These are phyloP conservation scores for Scopulariopsis brevicaulis DNA, from an alignment of 2,329 filamentous ascomycete species.

Conservation along the genomic window DNA sequence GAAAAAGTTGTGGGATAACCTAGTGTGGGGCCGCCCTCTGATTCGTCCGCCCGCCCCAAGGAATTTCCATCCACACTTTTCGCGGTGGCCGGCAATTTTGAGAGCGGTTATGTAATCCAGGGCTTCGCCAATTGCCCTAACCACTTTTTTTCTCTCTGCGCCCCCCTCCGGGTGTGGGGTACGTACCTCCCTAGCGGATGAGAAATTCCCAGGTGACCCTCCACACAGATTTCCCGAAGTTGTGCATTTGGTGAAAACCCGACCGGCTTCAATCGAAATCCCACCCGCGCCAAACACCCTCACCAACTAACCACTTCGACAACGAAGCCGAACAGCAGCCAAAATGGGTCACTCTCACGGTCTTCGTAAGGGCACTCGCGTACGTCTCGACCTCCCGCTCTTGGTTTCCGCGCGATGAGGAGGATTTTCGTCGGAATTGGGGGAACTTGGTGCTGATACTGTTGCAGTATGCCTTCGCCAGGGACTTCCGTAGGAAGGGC, in stretches of 20 bases:
- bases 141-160: neutral
- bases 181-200: neutral
- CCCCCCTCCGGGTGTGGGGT: neutral
- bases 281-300: neutral
- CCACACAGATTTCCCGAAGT: neutral
- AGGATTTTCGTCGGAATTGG: neutral
- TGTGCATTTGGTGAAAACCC: neutral
- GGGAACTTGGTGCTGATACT: conserved; percentile 17
- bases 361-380: conserved; percentile 78
- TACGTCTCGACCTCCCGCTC: conserved; percentile 32
- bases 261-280: neutral
- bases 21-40: neutral
- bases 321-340: conserved; percentile 19
- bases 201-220: neutral
- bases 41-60: neutral
- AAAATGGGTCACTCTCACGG: conserved; percentile 80
- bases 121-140: conserved; percentile 3
- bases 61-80: neutral
- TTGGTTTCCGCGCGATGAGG: neutral
- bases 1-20: conserved; percentile 3
- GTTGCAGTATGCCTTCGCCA: conserved; percentile 75
- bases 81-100: neutral
- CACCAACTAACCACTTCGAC: neutral
- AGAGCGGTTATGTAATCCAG: conserved; percentile 1
- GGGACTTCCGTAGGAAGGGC: conserved; percentile 91